phyloP scores from a whole-genome alignment of 2,329 filamentous ascomycete species.

The Monosporascus sp. region DNA sequence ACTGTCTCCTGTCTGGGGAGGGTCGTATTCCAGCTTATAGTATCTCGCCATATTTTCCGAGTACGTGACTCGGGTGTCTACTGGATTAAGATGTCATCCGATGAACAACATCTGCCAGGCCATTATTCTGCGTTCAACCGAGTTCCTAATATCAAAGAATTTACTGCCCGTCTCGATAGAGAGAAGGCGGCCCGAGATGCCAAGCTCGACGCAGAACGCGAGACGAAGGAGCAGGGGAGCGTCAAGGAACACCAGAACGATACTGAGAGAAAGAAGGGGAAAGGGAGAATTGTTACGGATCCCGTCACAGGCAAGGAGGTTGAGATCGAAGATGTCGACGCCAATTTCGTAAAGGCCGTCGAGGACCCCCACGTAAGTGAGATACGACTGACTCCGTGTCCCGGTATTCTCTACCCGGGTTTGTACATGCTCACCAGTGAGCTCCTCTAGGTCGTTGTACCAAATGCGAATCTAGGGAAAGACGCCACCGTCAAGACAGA shows the following conservation, averaged over 20 bases:
- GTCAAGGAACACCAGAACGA: conserved; percentile 39
- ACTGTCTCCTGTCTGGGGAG: too few relatives aligned
- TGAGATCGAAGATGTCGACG: conserved; percentile 75
- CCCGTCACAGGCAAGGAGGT: conserved; percentile 84
- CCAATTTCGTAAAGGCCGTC: conserved; percentile 62
- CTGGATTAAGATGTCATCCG: not conserved
- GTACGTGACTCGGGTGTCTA: not conserved
- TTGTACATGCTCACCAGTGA: not conserved
- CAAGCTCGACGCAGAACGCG: conserved; percentile 57
- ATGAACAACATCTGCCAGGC: conserved; percentile 15
- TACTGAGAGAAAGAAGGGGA: conserved; percentile 30
- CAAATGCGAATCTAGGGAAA: conserved; percentile 82
- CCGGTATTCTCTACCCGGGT: too few relatives aligned
- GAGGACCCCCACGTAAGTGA: conserved; percentile 62
- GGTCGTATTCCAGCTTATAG: too few relatives aligned
- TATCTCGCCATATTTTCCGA: not conserved
- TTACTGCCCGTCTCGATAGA: conserved; percentile 70
- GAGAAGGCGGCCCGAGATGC: conserved; percentile 74
- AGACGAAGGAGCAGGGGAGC: conserved; percentile 23
- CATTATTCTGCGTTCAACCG: conserved; percentile 82
- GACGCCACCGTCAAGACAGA: conserved; percentile 68
- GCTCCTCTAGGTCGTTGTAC: conserved; percentile 62
- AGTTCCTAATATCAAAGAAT: conserved; percentile 82
- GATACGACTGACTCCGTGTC: too few relatives aligned
- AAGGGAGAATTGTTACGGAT: conserved; percentile 73